These are phyloP conservation scores for Lyophyllum semitale DNA, from an alignment of 768 basidiomycete species.

Conservation along the genomic window DNA sequence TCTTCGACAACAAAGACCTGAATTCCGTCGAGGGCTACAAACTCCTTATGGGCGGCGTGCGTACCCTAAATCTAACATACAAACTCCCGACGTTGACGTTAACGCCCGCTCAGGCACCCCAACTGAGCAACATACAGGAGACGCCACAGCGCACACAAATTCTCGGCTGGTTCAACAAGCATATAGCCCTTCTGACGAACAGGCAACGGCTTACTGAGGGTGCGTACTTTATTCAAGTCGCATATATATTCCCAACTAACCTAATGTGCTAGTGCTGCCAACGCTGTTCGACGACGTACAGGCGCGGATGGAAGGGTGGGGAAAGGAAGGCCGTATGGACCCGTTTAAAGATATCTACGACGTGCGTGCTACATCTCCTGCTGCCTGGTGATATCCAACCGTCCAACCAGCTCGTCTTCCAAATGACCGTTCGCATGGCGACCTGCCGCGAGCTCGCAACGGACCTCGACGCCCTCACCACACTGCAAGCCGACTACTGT, in stretches of 20 bases:
- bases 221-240: neutral
- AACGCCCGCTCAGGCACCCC: too few relatives aligned
- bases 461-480: conserved; percentile 15
- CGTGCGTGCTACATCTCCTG: conserved; percentile 10
- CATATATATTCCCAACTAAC: neutral
- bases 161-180: conserved; percentile 24
- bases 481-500: conserved; percentile 20
- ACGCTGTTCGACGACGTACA: conserved; percentile 19
- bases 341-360: conserved; percentile 24
- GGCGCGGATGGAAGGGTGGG: too few relatives aligned
- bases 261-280: too few relatives aligned
- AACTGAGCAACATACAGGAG: conserved; percentile 24
- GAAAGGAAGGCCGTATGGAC: too few relatives aligned
- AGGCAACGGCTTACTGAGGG: conserved; percentile 16
- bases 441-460: conserved; percentile 28
- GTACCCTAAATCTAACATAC: too few relatives aligned
- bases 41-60: too few relatives aligned
- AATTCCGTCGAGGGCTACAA: too few relatives aligned
- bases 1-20: too few relatives aligned
- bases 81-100: too few relatives aligned
- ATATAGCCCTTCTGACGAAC: conserved; percentile 8
- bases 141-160: conserved; percentile 11
- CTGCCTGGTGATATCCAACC: conserved; percentile 15
- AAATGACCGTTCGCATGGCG: conserved; percentile 29
- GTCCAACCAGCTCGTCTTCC: conserved; percentile 31